Evolutionary conservation across 169 alveolate species (phyloP), one percentile per base, ranked within the genome.

Genomic region (Plasmodium fragile): DNA sequence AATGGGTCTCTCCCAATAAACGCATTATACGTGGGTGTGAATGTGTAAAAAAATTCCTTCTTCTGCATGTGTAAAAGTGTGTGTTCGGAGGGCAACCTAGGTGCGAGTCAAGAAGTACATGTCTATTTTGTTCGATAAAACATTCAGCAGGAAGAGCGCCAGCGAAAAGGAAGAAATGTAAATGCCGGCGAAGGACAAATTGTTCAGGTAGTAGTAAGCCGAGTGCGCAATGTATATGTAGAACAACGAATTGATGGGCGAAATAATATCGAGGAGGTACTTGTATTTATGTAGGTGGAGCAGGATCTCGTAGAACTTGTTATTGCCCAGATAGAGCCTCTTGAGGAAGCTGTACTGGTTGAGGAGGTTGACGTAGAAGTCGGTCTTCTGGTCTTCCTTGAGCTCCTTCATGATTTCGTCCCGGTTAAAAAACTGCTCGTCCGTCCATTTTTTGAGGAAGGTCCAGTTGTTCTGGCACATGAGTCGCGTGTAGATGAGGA

Each of bases 211-310:
- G 73, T 80, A 91, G 41, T 69, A 91, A 53, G 82, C 72, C n/a
- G 94, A 91, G 82, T 91, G 94, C 28, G 92, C 94, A 10, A 91
- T 80, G 43, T 91, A 91, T 78, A 91, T 80, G 55, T 91, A 91
- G 75, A 91, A 91, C 5, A 91, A 81, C n/a, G 82, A 69, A 71
- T 91, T 39, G 28, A 91, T 81, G 22, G 94, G 94, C 1, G 80
- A 91, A 8, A 91, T 65, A 22, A 91, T 36, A 81, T 91, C 92
- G 71, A 91, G 82, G 53, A 91, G 36, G 82, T 91, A 91, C 82
- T 69, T 91, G 59, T 91, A 91, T 28, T 32, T 72, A 79, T 91
- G 92, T 36, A 91, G 82, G 49, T 91, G 69, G 53, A 91, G 77
- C 22, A 55, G 77, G 18, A 81, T 49, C 32, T 91, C 94, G 55